Conservation (phyloP, 192 early-diverging fungal species). For the Physocladia obscura region DNA sequence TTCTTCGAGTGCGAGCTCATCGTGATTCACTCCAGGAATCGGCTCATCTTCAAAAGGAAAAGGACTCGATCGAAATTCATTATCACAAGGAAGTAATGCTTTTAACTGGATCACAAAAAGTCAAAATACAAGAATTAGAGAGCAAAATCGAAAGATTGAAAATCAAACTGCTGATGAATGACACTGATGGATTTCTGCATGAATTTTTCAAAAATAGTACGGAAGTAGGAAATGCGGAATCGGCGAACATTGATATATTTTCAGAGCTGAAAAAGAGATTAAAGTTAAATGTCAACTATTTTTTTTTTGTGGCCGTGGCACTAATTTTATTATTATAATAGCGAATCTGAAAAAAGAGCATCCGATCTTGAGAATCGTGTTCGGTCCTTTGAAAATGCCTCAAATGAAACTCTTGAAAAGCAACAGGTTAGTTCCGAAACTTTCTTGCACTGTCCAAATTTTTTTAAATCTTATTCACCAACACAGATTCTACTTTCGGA, state of each 20-base stretch:
- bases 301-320: too few species aligned
- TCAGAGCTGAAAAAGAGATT: too few species aligned
- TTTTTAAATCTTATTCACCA: too few species aligned
- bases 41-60: constrained; percentile 39
- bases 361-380: not conserved
- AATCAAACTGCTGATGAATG: constrained; percentile 34
- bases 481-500: constrained; percentile 30
- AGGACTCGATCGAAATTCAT: constrained; percentile 39
- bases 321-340: too few species aligned
- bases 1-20: constrained; percentile 40
- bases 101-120: constrained; percentile 45
- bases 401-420: constrained; percentile 10
- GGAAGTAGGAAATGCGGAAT: not conserved
- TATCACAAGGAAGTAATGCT: constrained; percentile 38
- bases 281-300: too few species aligned
- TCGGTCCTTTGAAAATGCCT: constrained; percentile 5
- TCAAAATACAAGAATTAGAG: constrained; percentile 47
- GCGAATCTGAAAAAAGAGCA: constrained; percentile 5
- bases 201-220: constrained; percentile 47
- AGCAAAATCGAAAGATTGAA: constrained; percentile 46
- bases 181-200: constrained; percentile 36
- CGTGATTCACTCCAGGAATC: constrained; percentile 45
- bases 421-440: too few species aligned
- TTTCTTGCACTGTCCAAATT: too few species aligned
- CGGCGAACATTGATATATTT: constrained; percentile 35